Evolutionary conservation across 257 asterid genomes (phyloP).

Genomic region (Solanum medicagineum): DNA sequence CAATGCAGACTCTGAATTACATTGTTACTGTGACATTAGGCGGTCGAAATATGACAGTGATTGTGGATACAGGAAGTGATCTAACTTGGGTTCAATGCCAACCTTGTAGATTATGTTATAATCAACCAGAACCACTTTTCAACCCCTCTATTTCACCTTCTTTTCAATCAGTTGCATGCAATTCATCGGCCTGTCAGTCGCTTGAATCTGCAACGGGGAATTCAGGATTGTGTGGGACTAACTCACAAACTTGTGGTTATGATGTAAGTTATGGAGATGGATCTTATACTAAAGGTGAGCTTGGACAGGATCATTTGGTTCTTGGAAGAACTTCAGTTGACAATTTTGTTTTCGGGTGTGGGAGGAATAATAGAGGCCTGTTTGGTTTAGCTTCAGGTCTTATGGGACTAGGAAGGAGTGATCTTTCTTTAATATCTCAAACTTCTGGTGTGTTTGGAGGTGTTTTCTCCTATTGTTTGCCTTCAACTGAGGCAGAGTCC

Average conservation of each 20-base stretch:
- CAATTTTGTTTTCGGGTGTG: conserved; percentile 68
- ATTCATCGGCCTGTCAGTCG: conserved; percentile 45
- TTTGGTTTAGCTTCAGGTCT: conserved; percentile 80
- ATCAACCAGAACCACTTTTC: conserved; percentile 73
- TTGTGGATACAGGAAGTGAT: conserved; percentile 84
- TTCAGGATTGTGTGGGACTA: conserved; percentile 33
- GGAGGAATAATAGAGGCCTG: conserved; percentile 56
- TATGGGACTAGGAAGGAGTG: conserved; percentile 78
- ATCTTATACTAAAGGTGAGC: conserved; percentile 62
- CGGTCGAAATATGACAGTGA: conserved; percentile 45
- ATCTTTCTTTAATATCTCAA: conserved; percentile 60
- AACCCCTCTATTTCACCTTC: conserved; percentile 49
- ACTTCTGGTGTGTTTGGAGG: conserved; percentile 43
- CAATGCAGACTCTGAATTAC: conserved; percentile 75
- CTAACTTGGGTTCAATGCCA: conserved; percentile 90
- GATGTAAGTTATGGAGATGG: conserved; percentile 79
- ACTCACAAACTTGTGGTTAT: conserved; percentile 33
- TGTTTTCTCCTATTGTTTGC: conserved; percentile 81
- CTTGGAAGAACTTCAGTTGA: conserved; percentile 36
- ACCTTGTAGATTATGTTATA: conserved; percentile 63
- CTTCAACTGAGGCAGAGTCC: conserved; percentile 30
- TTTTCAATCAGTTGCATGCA: conserved; percentile 42
- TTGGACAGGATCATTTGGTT: conserved; percentile 38
- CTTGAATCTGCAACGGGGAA: conserved; percentile 52
- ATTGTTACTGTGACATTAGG: conserved; percentile 52